A percentile compares a stretch with the other conserved stretches of the same genome.
These are phyloP conservation scores for Clarireedia paspali DNA, from an alignment of 2,329 filamentous ascomycete genomes.

Conservation along the genomic window DNA sequence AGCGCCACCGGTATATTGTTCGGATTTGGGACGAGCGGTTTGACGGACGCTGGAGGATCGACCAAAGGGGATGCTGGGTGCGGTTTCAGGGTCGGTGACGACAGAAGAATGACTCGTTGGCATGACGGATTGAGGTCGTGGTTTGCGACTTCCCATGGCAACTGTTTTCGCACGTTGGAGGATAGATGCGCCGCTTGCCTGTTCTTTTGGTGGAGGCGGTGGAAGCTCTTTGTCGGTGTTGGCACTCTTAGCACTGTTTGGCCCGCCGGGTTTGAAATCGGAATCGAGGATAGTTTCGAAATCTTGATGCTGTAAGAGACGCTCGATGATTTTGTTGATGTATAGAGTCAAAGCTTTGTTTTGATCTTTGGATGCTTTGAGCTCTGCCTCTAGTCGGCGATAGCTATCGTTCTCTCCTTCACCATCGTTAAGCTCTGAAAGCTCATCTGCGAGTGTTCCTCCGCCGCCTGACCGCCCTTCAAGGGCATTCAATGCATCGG, in stretches of 20 bases:
- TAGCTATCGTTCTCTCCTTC: slow-evolving; percentile 54
- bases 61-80: slow-evolving; percentile 66
- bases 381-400: slow-evolving; percentile 67
- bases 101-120: slow-evolving; percentile 36
- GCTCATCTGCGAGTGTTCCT: slow-evolving; percentile 77
- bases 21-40: slow-evolving; percentile 48
- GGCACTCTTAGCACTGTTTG: slow-evolving; percentile 7
- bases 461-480: slow-evolving; percentile 46
- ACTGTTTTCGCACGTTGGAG: slow-evolving; percentile 57
- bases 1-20: slow-evolving; percentile 50
- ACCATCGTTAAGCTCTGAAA: slow-evolving; percentile 53
- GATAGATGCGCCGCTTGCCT: slow-evolving; percentile 39
- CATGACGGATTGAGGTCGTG: slow-evolving; percentile 52
- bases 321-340: slow-evolving; percentile 98
- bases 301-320: slow-evolving; percentile 85
- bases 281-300: slow-evolving; percentile 88
- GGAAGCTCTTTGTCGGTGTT: slow-evolving; percentile 72
- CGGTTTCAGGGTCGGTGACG: slow-evolving; percentile 59
- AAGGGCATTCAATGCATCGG: slow-evolving; percentile 56
- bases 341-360: slow-evolving; percentile 97
- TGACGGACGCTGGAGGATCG: slow-evolving; percentile 48
- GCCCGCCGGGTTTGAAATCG: slow-evolving; percentile 41
- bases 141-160: slow-evolving; percentile 36
- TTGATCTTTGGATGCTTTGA: slow-evolving; percentile 77
- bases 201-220: slow-evolving; percentile 51